Evolutionary conservation across 805 yeast species (phyloP).

Genomic region (Clavispora asparagi): DNA sequence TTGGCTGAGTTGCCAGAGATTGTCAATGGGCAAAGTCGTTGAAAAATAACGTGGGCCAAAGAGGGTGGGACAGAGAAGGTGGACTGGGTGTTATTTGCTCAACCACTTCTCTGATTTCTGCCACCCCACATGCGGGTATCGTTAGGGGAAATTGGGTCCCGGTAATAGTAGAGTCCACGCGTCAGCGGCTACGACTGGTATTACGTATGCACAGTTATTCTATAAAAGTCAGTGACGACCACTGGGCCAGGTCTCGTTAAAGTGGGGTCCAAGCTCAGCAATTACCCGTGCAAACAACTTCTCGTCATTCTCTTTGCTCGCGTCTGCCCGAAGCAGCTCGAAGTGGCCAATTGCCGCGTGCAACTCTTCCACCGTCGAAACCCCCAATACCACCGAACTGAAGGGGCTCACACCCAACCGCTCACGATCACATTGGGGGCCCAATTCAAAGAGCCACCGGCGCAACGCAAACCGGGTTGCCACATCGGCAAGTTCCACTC

Average conservation of each 20-base stretch:
- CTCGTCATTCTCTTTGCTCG: constrained; percentile 40
- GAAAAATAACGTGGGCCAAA: no score
- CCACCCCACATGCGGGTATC: no score
- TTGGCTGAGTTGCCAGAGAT: no score
- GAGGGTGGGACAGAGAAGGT: no score
- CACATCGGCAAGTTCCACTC: constrained; percentile 71
- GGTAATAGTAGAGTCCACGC: no score
- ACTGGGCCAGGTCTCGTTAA: constrained; percentile 63
- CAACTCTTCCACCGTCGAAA: constrained; percentile 60
- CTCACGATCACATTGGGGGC: constrained; percentile 1
- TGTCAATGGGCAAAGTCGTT: no score
- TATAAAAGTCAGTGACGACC: constrained; percentile 14
- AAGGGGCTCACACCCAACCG: constrained; percentile 1
- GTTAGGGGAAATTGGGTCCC: no score
- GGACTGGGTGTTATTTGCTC: no score
- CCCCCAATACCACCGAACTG: constrained; percentile 63
- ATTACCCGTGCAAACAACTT: constrained; percentile 35
- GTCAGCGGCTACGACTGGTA: no score
- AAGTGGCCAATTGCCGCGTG: constrained; percentile 56
- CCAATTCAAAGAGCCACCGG: constrained; percentile 44
- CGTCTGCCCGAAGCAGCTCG: constrained; percentile 28
- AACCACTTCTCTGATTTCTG: no score
- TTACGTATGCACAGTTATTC: neutral
- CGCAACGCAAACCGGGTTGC: constrained; percentile 73
- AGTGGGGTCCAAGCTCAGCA: constrained; percentile 38